phyloP scores from a whole-genome alignment of 2,329 filamentous ascomycete genomes.

The Talaromyces sp. region DNA sequence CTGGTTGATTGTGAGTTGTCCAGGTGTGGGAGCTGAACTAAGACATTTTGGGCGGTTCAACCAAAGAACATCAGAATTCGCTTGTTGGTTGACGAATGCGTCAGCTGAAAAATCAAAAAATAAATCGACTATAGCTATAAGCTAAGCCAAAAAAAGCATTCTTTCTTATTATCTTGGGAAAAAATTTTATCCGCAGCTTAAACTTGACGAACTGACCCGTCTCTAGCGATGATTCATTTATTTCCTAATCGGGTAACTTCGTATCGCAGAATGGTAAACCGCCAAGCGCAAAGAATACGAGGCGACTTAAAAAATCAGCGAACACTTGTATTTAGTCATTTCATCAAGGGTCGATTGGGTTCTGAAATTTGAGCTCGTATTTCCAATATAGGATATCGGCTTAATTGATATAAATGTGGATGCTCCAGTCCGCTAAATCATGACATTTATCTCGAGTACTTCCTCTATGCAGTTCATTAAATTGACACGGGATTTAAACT shows the following conservation, averaged over 20 bases:
- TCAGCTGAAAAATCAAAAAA: not conserved
- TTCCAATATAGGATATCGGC: not conserved
- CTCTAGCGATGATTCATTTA: not conserved
- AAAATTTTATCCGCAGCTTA: not conserved
- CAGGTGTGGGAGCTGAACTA: not conserved
- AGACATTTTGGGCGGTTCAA: not conserved
- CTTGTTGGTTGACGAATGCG: not conserved
- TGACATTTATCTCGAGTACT: not conserved
- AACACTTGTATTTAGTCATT: not conserved
- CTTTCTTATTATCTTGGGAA: not conserved
- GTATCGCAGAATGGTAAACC: not conserved
- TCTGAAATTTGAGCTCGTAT: not conserved
- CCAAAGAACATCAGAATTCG: not conserved
- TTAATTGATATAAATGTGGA: not conserved
- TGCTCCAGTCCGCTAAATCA: not conserved
- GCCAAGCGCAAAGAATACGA: not conserved
- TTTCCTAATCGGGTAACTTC: not conserved
- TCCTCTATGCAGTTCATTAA: not conserved
- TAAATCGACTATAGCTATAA: not conserved
- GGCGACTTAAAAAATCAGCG: not conserved
- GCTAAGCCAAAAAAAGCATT: not conserved
- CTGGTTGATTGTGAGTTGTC: not conserved
- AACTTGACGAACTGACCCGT: not conserved
- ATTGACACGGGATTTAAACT: too few species aligned
- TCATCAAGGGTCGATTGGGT: not conserved